These are phyloP conservation scores for Begonia peltatifolia DNA, from an alignment of 306 rosid genomes.

Conservation along the genomic window DNA sequence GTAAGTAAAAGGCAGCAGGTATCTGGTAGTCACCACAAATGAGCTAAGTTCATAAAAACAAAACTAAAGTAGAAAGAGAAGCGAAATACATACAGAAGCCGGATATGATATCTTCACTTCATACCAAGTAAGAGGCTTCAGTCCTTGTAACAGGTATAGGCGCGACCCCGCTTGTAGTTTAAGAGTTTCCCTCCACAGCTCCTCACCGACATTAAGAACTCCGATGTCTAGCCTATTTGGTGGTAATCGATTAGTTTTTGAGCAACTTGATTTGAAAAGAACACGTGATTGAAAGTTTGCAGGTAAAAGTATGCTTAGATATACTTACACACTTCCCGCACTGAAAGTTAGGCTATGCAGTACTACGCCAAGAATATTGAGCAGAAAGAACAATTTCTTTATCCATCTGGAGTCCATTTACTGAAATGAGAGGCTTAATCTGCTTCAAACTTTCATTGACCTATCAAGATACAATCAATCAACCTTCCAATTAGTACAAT, in stretches of 20 bases:
- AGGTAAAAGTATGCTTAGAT: background rate
- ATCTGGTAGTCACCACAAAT: slow-evolving; percentile 30
- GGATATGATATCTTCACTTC: slow-evolving; percentile 99
- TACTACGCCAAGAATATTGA: slow-evolving; percentile 15
- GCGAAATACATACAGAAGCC: slow-evolving; percentile 67
- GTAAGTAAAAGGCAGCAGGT: slow-evolving; percentile 57
- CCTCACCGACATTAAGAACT: slow-evolving; percentile 60
- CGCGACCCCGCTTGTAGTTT: slow-evolving; percentile 51
- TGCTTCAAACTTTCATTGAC: background rate
- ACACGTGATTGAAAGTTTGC: background rate
- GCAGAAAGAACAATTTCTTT: background rate
- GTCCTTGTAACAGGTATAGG: slow-evolving; percentile 55
- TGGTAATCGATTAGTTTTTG: slow-evolving; percentile 1
- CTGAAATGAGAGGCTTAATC: background rate
- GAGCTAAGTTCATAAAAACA: slow-evolving; percentile 18
- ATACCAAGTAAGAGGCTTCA: slow-evolving; percentile 54
- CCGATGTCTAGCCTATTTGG: slow-evolving; percentile 31
- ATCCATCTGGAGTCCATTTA: background rate
- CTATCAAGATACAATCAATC: background rate
- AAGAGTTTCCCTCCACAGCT: slow-evolving; percentile 52
- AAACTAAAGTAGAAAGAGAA: slow-evolving; percentile 12
- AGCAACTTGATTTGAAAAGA: slow-evolving; percentile 5
- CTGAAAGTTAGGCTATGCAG: slow-evolving; percentile 25
- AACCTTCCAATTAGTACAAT: too few relatives aligned
- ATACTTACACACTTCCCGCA: slow-evolving; percentile 32